Conservation (phyloP, 1,284 basidiomycete species). For the Boletellus deceptivus region DNA sequence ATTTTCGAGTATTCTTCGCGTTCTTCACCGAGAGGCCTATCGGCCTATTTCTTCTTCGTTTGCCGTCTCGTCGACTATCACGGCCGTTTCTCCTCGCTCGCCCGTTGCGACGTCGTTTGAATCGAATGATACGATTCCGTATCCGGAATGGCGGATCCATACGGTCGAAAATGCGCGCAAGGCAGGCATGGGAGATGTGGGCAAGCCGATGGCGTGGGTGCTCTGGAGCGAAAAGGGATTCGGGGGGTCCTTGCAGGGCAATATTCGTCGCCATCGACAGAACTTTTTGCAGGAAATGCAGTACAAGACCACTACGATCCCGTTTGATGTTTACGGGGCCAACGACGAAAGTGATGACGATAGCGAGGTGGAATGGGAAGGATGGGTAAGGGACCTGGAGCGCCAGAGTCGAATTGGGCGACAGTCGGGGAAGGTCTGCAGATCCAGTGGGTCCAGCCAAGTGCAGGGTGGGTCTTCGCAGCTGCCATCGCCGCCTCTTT, state of each 20-base stretch:
- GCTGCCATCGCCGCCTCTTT: slow-evolving; percentile 26
- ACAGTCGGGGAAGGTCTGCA: slow-evolving; percentile 5
- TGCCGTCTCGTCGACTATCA: slow-evolving; percentile 34
- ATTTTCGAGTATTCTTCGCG: slow-evolving; percentile 53
- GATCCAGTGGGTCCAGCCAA: neutral
- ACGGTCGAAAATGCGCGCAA: slow-evolving; percentile 48
- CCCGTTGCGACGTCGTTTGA: slow-evolving; percentile 4
- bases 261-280: slow-evolving; percentile 24
- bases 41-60: slow-evolving; percentile 47
- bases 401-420: slow-evolving; percentile 36
- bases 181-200: slow-evolving; percentile 54
- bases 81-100: slow-evolving; percentile 20
- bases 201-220: slow-evolving; percentile 49
- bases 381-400: slow-evolving; percentile 52
- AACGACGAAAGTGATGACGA: slow-evolving; percentile 40
- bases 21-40: slow-evolving; percentile 55
- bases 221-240: slow-evolving; percentile 36
- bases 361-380: slow-evolving; percentile 60
- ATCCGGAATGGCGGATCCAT: slow-evolving; percentile 61
- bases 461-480: slow-evolving; percentile 5
- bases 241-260: slow-evolving; percentile 19
- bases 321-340: slow-evolving; percentile 13
- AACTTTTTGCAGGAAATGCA: slow-evolving; percentile 19
- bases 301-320: slow-evolving; percentile 9
- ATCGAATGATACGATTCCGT: slow-evolving; percentile 44